These are phyloP conservation scores for Pistacia atlantica DNA, from an alignment of 345 rosid species.

Conservation along the genomic window DNA sequence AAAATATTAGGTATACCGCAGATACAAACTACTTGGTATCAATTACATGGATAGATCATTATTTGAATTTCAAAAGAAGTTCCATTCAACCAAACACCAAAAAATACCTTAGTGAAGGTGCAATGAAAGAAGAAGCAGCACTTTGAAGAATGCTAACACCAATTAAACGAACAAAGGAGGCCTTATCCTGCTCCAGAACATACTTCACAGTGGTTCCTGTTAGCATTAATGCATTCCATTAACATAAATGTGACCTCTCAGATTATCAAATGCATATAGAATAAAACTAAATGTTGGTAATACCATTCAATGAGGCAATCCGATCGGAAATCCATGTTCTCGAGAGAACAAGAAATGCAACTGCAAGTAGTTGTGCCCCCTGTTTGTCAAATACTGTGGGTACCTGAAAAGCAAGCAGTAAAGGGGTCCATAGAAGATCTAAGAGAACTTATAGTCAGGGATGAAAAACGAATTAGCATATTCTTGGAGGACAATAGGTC, in stretches of 20 bases:
- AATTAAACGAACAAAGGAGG: conserved; percentile 76
- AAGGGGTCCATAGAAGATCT: conserved; percentile 3
- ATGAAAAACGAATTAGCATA: not conserved
- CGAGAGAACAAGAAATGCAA: conserved; percentile 84
- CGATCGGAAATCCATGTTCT: conserved; percentile 96
- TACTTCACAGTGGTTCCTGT: conserved; percentile 94
- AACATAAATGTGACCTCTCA: conserved; percentile 17
- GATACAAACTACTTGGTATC: not conserved
- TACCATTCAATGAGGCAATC: conserved; percentile 96
- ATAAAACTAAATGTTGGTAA: conserved; percentile 8
- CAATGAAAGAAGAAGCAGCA: conserved; percentile 90
- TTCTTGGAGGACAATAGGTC: not conserved
- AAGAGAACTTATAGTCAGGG: not conserved
- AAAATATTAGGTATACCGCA: not conserved
- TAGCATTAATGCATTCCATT: conserved; percentile 25
- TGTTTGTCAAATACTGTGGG: conserved; percentile 91
- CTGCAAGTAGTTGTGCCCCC: conserved; percentile 85
- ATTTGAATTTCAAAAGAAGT: not conserved
- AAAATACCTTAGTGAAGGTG: conserved; percentile 85
- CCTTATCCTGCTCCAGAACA: conserved; percentile 96
- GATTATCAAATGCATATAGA: conserved; percentile 14
- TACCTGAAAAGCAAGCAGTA: conserved; percentile 52
- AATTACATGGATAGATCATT: not conserved
- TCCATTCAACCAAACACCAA: conserved; percentile 5
- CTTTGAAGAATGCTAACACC: conserved; percentile 94